A percentile compares a stretch with the other conserved stretches of the same genome.
Conservation (phyloP, 176 grass and related monocot genomes). For the Raddia guianensis region DNA sequence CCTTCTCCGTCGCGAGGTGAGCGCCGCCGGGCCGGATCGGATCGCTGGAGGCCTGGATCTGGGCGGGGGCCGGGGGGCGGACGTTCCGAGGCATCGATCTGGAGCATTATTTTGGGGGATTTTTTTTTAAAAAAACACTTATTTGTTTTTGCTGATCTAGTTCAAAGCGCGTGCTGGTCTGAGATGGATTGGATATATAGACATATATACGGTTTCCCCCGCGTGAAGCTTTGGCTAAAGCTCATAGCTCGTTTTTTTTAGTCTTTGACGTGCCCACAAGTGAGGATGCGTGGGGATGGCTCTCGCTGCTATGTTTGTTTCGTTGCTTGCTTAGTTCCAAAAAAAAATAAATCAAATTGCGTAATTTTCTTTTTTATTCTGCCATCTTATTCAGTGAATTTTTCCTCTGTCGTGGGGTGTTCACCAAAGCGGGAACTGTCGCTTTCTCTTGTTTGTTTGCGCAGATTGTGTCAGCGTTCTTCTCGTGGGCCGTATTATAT, state of each 20-base stretch:
- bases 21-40: background rate
- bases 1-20: slow-evolving; percentile 91
- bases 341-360: background rate
- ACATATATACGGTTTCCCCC: slow-evolving; percentile 3
- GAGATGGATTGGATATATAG: slow-evolving; percentile 26
- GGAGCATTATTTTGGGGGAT: background rate
- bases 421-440: slow-evolving; percentile 27
- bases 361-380: background rate
- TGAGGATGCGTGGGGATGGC: background rate
- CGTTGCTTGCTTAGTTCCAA: slow-evolving; percentile 8
- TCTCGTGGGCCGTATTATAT: background rate
- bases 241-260: slow-evolving; percentile 4
- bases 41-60: slow-evolving; percentile 41
- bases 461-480: background rate
- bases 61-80: slow-evolving; percentile 38
- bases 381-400: background rate
- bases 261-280: slow-evolving; percentile 19
- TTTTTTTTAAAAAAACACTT: background rate
- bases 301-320: background rate
- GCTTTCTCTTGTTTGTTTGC: background rate
- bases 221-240: slow-evolving; percentile 35
- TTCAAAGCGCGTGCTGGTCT: background rate
- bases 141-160: background rate
- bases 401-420: background rate
- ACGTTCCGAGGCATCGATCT: slow-evolving; percentile 47